These are phyloP conservation scores for Thielaviopsis punctulata DNA, from an alignment of 2,329 filamentous ascomycete genomes.

Conservation along the genomic window DNA sequence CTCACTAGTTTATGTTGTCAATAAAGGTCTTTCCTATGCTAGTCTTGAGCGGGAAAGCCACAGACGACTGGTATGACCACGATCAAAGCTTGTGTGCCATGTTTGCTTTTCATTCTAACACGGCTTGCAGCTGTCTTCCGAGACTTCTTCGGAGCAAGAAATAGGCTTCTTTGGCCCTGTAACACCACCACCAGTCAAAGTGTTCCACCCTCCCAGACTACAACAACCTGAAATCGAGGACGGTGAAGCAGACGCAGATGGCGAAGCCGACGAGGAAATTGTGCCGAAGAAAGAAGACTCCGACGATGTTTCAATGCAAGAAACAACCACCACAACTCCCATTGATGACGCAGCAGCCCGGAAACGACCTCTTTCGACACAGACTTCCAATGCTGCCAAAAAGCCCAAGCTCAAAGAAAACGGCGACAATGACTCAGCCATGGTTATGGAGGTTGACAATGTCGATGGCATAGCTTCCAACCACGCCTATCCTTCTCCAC, in stretches of 20 bases:
- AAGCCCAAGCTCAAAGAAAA: slow-evolving; percentile 11
- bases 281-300: slow-evolving; percentile 10
- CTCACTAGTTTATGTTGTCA: slow-evolving; percentile 44
- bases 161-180: slow-evolving; percentile 37
- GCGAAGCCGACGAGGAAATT: slow-evolving; percentile 11
- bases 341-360: slow-evolving; percentile 4
- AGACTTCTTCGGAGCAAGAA: neutral
- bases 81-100: neutral
- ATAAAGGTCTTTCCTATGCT: slow-evolving; percentile 45
- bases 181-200: slow-evolving; percentile 4
- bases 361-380: slow-evolving; percentile 10
- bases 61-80: slow-evolving; percentile 29
- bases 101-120: neutral
- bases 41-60: slow-evolving; percentile 39
- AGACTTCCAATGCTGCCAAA: slow-evolving; percentile 5
- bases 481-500: slow-evolving; percentile 48
- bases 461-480: slow-evolving; percentile 28
- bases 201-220: neutral
- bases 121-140: neutral
- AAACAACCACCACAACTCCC: slow-evolving; percentile 1
- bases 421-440: slow-evolving; percentile 6
- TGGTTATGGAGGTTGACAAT: slow-evolving; percentile 42
- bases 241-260: slow-evolving; percentile 20
- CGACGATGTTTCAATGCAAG: slow-evolving; percentile 9
- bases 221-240: slow-evolving; percentile 16